phyloP scores from a whole-genome alignment of 306 rosid species.

The Carpinus viminea region DNA sequence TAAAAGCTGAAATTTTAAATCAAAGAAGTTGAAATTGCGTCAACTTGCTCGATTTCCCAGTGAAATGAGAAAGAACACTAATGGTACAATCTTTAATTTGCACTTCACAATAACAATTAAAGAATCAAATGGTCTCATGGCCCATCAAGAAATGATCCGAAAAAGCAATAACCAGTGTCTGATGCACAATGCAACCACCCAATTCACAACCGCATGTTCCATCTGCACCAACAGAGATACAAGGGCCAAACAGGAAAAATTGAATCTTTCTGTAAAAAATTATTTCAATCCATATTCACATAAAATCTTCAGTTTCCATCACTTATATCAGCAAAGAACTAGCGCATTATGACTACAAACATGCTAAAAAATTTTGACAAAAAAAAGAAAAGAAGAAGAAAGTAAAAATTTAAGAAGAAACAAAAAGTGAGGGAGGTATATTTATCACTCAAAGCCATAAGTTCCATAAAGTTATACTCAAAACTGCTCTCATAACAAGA shows the following conservation, averaged over 20 bases:
- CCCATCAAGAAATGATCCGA: slow-evolving; percentile 12
- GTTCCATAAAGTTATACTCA: not conserved
- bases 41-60: not conserved
- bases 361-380: not conserved
- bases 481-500: slow-evolving; percentile 30
- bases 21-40: not conserved
- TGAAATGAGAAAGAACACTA: not conserved
- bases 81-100: not conserved
- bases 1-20: not conserved
- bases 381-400: too few relatives aligned
- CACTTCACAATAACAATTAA: slow-evolving; percentile 16
- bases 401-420: not conserved
- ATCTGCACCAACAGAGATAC: not conserved
- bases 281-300: slow-evolving; percentile 22
- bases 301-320: slow-evolving; percentile 23
- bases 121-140: slow-evolving; percentile 11
- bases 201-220: slow-evolving; percentile 19
- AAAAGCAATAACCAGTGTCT: slow-evolving; percentile 10
- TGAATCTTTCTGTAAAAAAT: slow-evolving; percentile 13
- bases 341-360: not conserved
- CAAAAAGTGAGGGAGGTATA: not conserved
- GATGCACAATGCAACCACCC: slow-evolving; percentile 31
- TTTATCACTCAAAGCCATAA: not conserved
- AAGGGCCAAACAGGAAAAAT: not conserved
- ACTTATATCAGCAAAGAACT: slow-evolving; percentile 19